Evolutionary conservation across 495 filamentous ascomycete species (phyloP), one percentile per base, ranked within the genome.

Genomic region (Podospora tetraspora): DNA sequence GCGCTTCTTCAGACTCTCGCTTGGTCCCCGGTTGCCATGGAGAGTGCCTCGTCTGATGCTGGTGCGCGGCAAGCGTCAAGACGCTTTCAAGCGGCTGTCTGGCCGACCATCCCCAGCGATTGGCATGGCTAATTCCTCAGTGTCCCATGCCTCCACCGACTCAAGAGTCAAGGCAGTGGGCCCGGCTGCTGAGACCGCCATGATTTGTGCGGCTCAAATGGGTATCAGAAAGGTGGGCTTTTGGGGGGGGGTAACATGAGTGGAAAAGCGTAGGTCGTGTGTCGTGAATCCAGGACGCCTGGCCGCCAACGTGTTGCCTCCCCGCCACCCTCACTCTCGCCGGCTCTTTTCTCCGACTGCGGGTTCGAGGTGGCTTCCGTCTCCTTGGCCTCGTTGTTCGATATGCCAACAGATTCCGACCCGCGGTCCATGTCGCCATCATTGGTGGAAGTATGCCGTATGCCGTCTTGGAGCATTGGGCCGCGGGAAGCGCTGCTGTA

Each of bases 161-260:
- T 32, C 43, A 19, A 61, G 61, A 34, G 64, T 64, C 72, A 69
- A 67, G 69, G 62, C 52, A 58, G 73, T 74, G 75, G 75, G 70
- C 21, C 70, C 64, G 60, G 63, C 61, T 60, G 69, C 61, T 56
- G 37, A 60, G 52, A 25, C 66, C 69, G 68, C 72, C 19, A 52
- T 52, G 43, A 77, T 75, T 77, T 75, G 73, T 66, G 75, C 75
- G 73, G 75, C 65, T 77, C 65, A 69, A 77, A 74, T 67, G 70
- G 70, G 57, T 68, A 65, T 69, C 71, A 69, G 66, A 69, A 68
- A 59, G 66, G 75, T 72, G 69, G 73, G 67, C 59, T 77, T 65
- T 27, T 3, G 56, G 59, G 70, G 56, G 59, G 70, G 68, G 63
- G 43, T 34, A 66, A 32, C 34, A 21, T 19, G 8, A 60, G 63